A percentile compares a stretch with the other conserved stretches of the same genome.
phyloP scores from a whole-genome alignment of 2,329 filamentous ascomycete genomes.

The Ilyonectria sp. region DNA sequence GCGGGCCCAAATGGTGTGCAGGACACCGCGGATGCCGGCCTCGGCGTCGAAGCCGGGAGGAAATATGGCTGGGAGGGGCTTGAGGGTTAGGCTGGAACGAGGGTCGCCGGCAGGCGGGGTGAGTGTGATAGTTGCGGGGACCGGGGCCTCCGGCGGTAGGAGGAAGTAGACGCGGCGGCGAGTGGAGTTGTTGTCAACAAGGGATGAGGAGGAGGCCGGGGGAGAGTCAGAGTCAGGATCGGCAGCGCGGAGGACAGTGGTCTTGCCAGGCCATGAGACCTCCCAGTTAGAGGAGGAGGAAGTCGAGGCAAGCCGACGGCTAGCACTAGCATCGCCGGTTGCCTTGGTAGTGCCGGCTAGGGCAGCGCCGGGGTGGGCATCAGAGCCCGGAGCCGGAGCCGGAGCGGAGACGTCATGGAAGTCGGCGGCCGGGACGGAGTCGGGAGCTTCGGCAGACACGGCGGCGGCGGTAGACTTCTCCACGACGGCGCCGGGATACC shows the following conservation, averaged over 20 bases:
- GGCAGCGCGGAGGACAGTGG: constrained; percentile 76
- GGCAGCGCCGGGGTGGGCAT: constrained; percentile 17
- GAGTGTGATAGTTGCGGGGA: constrained; percentile 82
- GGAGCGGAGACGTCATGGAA: constrained; percentile 39
- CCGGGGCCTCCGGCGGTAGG: constrained; percentile 78
- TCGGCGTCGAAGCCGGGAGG: constrained; percentile 80
- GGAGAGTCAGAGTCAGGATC: constrained; percentile 48
- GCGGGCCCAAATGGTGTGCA: constrained; percentile 94
- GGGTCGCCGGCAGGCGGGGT: constrained; percentile 54
- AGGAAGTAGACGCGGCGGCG: constrained; percentile 83
- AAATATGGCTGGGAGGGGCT: constrained; percentile 90
- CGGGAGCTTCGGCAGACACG: constrained; percentile 34
- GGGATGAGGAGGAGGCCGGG: constrained; percentile 52
- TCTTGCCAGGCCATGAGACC: constrained; percentile 88
- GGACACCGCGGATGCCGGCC: constrained; percentile 82
- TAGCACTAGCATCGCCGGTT: constrained; percentile 11
- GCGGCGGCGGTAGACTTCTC: constrained; percentile 27
- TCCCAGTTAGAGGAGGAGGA: constrained; percentile 70
- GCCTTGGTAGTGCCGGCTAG: constrained; percentile 8
- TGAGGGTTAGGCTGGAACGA: constrained; percentile 69
- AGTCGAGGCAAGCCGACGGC: constrained; percentile 22
- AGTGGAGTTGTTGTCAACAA: constrained; percentile 21
- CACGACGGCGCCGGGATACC: constrained; percentile 67
- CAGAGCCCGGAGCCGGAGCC: constrained; percentile 33
- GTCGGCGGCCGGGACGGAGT: constrained; percentile 35